Percentiles rank a stretch among this genome's conserved stretches.
phyloP scores from a whole-genome alignment of 192 early-diverging fungal species.

The Endogone sp. region DNA sequence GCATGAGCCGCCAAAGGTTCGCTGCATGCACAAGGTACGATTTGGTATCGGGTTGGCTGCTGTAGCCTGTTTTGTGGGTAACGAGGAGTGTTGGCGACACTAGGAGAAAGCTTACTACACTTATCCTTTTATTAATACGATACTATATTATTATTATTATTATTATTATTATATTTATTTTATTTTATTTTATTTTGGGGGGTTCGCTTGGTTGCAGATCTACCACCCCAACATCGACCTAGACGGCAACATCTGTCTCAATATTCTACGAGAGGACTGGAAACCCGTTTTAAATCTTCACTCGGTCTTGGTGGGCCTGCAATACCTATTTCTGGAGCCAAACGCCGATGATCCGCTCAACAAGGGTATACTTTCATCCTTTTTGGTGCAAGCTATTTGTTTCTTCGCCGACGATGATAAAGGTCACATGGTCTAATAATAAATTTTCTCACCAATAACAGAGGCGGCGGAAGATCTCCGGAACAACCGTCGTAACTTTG shows the following conservation, averaged over 20 bases:
- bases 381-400: no score
- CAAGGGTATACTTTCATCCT: constrained; percentile 71
- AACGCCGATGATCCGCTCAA: constrained; percentile 98
- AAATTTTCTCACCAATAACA: constrained; percentile 11
- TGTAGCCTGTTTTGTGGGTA: no score
- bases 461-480: constrained; percentile 85
- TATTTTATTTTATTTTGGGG: not conserved
- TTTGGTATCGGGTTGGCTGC: no score
- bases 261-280: constrained; percentile 98
- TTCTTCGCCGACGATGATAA: constrained; percentile 6
- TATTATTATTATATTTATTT: not conserved
- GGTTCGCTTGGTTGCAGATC: constrained; percentile 49
- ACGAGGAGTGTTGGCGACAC: no score
- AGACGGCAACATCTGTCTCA: constrained; percentile 94
- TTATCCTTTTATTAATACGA: not conserved
- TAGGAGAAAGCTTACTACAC: not conserved
- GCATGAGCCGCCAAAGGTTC: constrained; percentile 91
- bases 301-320: constrained; percentile 85
- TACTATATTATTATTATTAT: not conserved
- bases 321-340: constrained; percentile 90
- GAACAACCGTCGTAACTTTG: constrained; percentile 66
- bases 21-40: constrained; percentile 77
- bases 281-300: constrained; percentile 96
- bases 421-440: not conserved
- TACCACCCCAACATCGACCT: constrained; percentile 99